Percentiles rank a stretch among this genome's conserved stretches.
These are phyloP conservation scores for Funneliformis mosseae DNA, from an alignment of 192 early-diverging fungal species.

Conservation along the genomic window DNA sequence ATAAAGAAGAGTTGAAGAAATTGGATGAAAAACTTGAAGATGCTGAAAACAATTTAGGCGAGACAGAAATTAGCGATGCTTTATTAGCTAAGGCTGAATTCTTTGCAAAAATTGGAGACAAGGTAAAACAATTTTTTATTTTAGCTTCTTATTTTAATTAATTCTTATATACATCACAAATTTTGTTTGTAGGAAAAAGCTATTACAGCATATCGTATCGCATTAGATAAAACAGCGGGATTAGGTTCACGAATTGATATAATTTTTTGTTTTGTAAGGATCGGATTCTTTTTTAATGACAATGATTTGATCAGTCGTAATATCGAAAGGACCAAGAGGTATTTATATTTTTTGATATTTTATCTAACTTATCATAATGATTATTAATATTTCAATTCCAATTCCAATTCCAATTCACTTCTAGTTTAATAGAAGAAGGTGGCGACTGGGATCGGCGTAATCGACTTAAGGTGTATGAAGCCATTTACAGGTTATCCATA, in stretches of 20 bases:
- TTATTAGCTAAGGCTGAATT: conserved; percentile 90
- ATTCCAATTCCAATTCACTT: conserved; percentile 11
- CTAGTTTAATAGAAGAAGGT: conserved; percentile 92
- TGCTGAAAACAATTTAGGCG: conserved; percentile 91
- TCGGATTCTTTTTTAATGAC: conserved; percentile 93
- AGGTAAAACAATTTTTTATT: conserved; percentile 50
- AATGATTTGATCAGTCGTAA: conserved; percentile 75
- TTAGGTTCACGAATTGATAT: conserved; percentile 94
- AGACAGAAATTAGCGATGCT: conserved; percentile 86
- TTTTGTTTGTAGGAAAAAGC: conserved; percentile 74
- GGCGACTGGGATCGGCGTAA: conserved; percentile 99
- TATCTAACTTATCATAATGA: conserved; percentile 13
- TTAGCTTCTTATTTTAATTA: background rate
- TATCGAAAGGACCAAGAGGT: conserved; percentile 80
- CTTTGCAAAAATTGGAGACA: conserved; percentile 92
- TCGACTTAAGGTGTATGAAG: conserved; percentile 95
- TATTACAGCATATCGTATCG: conserved; percentile 75
- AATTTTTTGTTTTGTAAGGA: conserved; percentile 86
- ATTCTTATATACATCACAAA: background rate
- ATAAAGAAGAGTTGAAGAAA: conserved; percentile 73
- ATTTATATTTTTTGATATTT: conserved; percentile 46
- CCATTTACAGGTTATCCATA: conserved; percentile 88
- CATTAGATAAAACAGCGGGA: conserved; percentile 86
- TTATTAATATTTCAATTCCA: background rate
- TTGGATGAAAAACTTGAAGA: conserved; percentile 87